These are phyloP conservation scores for Marchantia polymorpha DNA, from an alignment of 225 moss, liverwort and hornwort genomes.

Conservation along the genomic window DNA sequence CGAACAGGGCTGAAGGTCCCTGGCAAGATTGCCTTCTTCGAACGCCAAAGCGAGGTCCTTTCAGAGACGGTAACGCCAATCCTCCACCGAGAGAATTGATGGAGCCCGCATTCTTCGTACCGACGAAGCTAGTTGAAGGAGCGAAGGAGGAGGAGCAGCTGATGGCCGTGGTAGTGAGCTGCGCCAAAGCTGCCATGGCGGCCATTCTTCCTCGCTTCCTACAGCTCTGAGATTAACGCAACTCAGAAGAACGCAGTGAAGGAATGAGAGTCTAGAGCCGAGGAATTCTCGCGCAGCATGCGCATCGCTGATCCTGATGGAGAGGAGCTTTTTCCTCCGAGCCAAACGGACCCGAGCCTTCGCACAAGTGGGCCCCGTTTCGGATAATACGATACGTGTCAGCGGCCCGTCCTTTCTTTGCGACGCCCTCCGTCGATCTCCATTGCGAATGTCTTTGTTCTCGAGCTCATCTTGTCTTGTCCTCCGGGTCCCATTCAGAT, in stretches of 20 bases:
- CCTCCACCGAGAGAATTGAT: background rate
- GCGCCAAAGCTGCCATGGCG: slow-evolving; percentile 14
- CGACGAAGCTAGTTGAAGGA: background rate
- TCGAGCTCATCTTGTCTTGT: no score
- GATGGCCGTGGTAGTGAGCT: background rate
- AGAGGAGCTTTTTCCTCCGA: background rate
- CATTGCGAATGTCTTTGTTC: no score
- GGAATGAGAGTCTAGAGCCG: background rate
- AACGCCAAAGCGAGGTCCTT: background rate
- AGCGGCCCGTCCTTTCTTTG: background rate
- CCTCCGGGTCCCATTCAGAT: no score
- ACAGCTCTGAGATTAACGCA: background rate
- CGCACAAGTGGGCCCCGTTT: slow-evolving; percentile 2
- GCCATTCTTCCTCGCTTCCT: background rate
- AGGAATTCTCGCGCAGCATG: background rate
- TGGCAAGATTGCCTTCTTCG: slow-evolving; percentile 1
- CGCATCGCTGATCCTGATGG: background rate
- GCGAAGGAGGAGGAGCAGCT: background rate
- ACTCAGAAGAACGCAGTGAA: background rate
- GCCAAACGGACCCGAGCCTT: background rate
- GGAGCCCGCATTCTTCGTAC: slow-evolving; percentile 12
- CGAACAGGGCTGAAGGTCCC: slow-evolving; percentile 37
- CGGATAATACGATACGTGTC: slow-evolving; percentile 13
- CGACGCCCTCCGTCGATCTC: background rate
- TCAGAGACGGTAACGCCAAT: slow-evolving; percentile 11